A percentile compares a stretch with the other conserved stretches of the same genome.
Conservation (phyloP, 169 alveolate genomes). For the Plasmodium billcollinsi region DNA sequence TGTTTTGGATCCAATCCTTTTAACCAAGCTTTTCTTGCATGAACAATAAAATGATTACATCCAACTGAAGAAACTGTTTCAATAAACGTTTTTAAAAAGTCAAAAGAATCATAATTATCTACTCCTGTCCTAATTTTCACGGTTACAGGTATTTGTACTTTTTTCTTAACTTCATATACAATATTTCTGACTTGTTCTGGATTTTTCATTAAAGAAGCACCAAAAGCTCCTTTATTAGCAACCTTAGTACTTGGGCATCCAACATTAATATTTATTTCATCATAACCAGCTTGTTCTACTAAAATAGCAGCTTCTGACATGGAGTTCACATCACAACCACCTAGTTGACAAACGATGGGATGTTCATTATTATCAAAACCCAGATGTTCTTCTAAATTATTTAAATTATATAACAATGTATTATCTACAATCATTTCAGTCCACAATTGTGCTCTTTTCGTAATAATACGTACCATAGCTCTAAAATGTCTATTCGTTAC, state of each 20-base stretch:
- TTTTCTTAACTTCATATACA: conserved; percentile 71
- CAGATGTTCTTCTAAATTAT: conserved; percentile 50
- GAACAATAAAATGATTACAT: conserved; percentile 93
- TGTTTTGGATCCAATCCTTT: conserved; percentile 94
- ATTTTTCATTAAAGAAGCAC: conserved; percentile 96
- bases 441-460: conserved; percentile 91
- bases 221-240: conserved; percentile 93
- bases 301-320: conserved; percentile 92
- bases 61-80: conserved; percentile 88
- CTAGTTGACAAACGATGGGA: conserved; percentile 94
- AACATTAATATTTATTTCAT: conserved; percentile 94
- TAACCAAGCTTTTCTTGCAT: conserved; percentile 95
- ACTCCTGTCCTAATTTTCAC: conserved; percentile 97
- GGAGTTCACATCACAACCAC: conserved; percentile 94
- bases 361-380: conserved; percentile 86
- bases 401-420: conserved; percentile 86
- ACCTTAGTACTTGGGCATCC: conserved; percentile 96
- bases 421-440: conserved; percentile 95
- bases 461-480: conserved; percentile 85
- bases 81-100: conserved; percentile 85
- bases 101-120: conserved; percentile 92
- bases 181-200: conserved; percentile 93
- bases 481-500: conserved; percentile 93
- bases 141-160: conserved; percentile 90
- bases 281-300: conserved; percentile 92